Evolutionary conservation across 2,329 filamentous ascomycete genomes (phyloP), one percentile per base, ranked within the genome.

Genomic region (Torrubiella hemipterigena): DNA sequence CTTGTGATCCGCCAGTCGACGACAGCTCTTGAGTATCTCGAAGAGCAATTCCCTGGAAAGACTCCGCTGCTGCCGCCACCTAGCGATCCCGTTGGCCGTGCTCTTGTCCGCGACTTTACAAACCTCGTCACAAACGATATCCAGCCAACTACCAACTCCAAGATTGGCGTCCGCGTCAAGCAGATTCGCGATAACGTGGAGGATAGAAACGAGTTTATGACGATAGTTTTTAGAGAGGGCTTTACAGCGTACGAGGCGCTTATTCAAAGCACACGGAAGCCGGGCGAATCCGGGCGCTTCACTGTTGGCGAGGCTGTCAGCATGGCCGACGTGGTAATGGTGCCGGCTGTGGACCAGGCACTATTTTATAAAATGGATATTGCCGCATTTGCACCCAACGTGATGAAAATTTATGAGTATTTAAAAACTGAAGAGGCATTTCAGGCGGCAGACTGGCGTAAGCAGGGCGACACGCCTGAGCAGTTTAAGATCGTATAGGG

Each of bases 361-460:
- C 17, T 35, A 19, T 27, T 32, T 20, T 32, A 31, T 10, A 32
- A 26, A 17, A 19, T 32, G 25, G 33, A 29, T 21, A n/a, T 34
- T 10, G n/a, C n/a, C n/a, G 15, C 17, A 3, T 34, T 30, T 24
- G 33, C 25, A 17, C 33, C 33, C 8, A 27, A 14, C 5, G 29
- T 34, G 7, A 22, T 30, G 29, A 22, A 12, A 22, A 13, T 34
- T 17, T 34, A 30, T 18, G 33, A 31, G 4, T 27, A 17, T 7
- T 24, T 34, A 10, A 34, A 34, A 19, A 22, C 22, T 2, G 10
- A 30, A 24, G 28, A 27, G 6, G 33, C 33, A 7, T 34, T 34
- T 24, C 28, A 31, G n/a, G 33, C 33, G 6, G 33, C 33, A 7
- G 33, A 35, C 12, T 42, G 39, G 39, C 33, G 30, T 19, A 31